These are phyloP conservation scores for Hibiscus trionum DNA, from an alignment of 345 rosid species.

Conservation along the genomic window DNA sequence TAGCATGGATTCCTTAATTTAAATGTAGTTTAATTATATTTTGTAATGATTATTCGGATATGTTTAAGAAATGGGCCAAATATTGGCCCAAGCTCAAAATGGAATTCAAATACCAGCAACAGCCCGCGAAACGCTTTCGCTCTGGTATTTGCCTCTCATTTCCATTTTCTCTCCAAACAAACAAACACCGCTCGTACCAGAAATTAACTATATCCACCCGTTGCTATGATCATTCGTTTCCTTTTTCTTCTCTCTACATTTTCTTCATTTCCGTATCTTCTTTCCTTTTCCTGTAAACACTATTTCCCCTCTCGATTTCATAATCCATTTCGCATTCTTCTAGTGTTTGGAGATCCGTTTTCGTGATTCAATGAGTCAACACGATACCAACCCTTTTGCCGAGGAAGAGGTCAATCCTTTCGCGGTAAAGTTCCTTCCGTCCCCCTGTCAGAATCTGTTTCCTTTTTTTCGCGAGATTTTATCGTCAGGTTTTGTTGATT, in stretches of 20 bases:
- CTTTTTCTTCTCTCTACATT: background rate
- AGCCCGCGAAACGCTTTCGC: background rate
- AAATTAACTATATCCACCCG: constrained; percentile 1
- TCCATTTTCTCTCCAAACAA: constrained; percentile 18
- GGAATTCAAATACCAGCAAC: too few species aligned
- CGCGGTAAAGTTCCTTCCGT: constrained; percentile 10
- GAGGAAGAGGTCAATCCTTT: constrained; percentile 37
- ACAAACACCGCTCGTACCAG: constrained; percentile 12
- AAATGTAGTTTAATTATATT: too few species aligned
- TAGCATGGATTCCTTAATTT: too few species aligned
- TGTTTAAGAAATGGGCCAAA: too few species aligned
- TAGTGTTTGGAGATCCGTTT: background rate
- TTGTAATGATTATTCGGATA: too few species aligned
- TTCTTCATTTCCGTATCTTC: background rate
- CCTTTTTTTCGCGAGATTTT: background rate
- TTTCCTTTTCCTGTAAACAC: background rate
- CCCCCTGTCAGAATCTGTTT: too few species aligned
- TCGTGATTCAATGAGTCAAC: constrained; percentile 45
- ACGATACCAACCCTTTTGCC: constrained; percentile 69
- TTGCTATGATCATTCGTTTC: background rate
- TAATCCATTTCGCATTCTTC: constrained; percentile 14
- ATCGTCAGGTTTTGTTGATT: background rate
- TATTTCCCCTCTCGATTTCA: constrained; percentile 1
- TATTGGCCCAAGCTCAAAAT: too few species aligned
- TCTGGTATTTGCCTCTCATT: background rate